Conservation (phyloP, 345 rosid species). For the Balakata baccata region DNA sequence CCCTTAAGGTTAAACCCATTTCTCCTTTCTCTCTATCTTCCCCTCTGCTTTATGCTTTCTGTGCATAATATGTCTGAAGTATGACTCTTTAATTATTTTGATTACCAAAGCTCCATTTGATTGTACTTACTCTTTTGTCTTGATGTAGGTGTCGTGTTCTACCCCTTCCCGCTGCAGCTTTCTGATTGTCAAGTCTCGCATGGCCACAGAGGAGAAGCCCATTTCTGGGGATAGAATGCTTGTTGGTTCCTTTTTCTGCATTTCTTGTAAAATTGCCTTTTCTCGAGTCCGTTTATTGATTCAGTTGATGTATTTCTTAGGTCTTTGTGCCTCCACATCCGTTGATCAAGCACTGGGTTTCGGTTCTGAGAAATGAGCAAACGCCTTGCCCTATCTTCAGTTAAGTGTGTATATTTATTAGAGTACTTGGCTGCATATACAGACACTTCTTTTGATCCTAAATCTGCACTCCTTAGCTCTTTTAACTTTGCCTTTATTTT, state of each 20-base stretch:
- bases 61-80: background rate
- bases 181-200: slow-evolving; percentile 41
- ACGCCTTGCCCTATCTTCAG: slow-evolving; percentile 83
- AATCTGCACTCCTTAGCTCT: background rate
- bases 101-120: background rate
- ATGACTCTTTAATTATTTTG: background rate
- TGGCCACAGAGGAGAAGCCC: slow-evolving; percentile 62
- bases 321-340: slow-evolving; percentile 93
- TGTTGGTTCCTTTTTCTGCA: slow-evolving; percentile 32
- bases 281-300: background rate
- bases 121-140: background rate
- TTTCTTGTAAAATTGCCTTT: background rate
- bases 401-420: slow-evolving; percentile 26
- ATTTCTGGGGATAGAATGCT: slow-evolving; percentile 69
- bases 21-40: background rate
- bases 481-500: background rate
- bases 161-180: slow-evolving; percentile 38
- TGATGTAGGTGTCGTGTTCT: slow-evolving; percentile 41
- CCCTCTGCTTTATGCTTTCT: background rate
- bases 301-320: slow-evolving; percentile 23
- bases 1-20: slow-evolving; percentile 26
- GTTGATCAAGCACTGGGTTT: slow-evolving; percentile 92
- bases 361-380: slow-evolving; percentile 76
- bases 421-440: too few species aligned
- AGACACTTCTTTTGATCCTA: background rate